Evolutionary conservation across 805 yeast species (phyloP).

Genomic region (Groenewaldozyma tartarivorans): DNA sequence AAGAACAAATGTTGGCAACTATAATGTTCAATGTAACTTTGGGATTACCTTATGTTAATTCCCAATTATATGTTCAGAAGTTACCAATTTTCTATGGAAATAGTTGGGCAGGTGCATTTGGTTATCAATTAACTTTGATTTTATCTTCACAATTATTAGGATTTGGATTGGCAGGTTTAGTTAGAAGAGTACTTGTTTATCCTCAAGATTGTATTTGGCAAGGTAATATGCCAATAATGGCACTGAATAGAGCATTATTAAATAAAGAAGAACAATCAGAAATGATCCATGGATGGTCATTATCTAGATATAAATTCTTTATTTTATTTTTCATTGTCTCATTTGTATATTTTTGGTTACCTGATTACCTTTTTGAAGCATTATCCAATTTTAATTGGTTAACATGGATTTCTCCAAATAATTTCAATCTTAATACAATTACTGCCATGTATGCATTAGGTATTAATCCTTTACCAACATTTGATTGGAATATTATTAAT

Average conservation of each 20-base stretch:
- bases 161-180: constrained; percentile 47
- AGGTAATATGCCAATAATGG: constrained; percentile 47
- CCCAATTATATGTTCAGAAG: constrained; percentile 15
- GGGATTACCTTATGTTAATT: constrained; percentile 8
- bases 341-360: constrained; percentile 57
- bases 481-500: constrained; percentile 46
- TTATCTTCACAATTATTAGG: constrained; percentile 45
- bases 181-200: constrained; percentile 39
- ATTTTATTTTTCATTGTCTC: constrained; percentile 31
- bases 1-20: constrained; percentile 60
- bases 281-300: constrained; percentile 44
- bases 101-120: constrained; percentile 25
- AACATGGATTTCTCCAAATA: constrained; percentile 47
- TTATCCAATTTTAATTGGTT: constrained; percentile 56
- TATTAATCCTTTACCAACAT: constrained; percentile 37
- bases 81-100: constrained; percentile 17
- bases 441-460: constrained; percentile 41
- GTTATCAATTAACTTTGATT: constrained; percentile 37
- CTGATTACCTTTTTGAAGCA: constrained; percentile 54
- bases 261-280: not conserved
- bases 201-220: constrained; percentile 40
- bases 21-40: constrained; percentile 7
- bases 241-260: constrained; percentile 39
- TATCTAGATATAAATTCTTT: constrained; percentile 44
- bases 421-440: constrained; percentile 38